A percentile compares a stretch with the other conserved stretches of the same genome.
These are phyloP conservation scores for Candida vartiovaarae DNA, from an alignment of 805 yeast genomes.

Conservation along the genomic window DNA sequence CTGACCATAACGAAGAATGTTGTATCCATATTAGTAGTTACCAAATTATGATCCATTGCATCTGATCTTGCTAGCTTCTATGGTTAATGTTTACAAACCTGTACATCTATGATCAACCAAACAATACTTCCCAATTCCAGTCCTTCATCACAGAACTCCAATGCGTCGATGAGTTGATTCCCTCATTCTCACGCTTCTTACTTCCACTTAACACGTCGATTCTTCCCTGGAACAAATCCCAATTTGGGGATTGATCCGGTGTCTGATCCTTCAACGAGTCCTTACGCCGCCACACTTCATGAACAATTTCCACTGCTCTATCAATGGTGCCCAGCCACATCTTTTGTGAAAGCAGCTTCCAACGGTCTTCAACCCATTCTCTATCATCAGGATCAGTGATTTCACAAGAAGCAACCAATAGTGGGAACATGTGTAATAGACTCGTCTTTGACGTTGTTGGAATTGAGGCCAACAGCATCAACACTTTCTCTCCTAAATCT, in stretches of 20 bases:
- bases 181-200: slow-evolving; percentile 29
- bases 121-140: slow-evolving; percentile 69
- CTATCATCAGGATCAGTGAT: slow-evolving; percentile 52
- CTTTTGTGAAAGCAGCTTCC: slow-evolving; percentile 45
- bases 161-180: slow-evolving; percentile 46
- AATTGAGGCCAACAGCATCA: slow-evolving; percentile 54
- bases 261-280: slow-evolving; percentile 25
- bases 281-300: slow-evolving; percentile 64
- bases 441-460: slow-evolving; percentile 51
- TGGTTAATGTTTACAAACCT: neutral
- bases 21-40: no score
- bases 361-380: slow-evolving; percentile 51
- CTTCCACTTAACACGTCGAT: slow-evolving; percentile 17
- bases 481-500: slow-evolving; percentile 50
- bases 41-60: no score
- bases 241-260: slow-evolving; percentile 1
- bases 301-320: slow-evolving; percentile 58
- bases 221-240: slow-evolving; percentile 20
- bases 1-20: no score
- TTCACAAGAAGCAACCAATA: slow-evolving; percentile 60
- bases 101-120: slow-evolving; percentile 26
- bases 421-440: slow-evolving; percentile 58
- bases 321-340: slow-evolving; percentile 65
- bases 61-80: no score
- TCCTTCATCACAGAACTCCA: slow-evolving; percentile 69